Evolutionary conservation across 129 eudicot genomes (phyloP).

Genomic region (Daucus carota): DH1_v3.0 NC_030382.2:50574501-50575000

Average conservation of each 20-base stretch:
- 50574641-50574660: neutral
- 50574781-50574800: neutral
- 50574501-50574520: neutral
- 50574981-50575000: constrained; percentile 96
- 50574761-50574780: neutral
- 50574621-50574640: neutral
- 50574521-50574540: neutral
- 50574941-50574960: constrained; percentile 97
- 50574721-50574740: neutral
- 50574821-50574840: neutral
- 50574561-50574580: neutral
- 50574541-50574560: neutral
- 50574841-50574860: neutral
- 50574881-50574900: neutral
- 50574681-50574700: neutral
- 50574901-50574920: neutral
- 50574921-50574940: neutral
- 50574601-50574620: neutral
- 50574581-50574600: neutral
- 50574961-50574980: constrained; percentile 97
- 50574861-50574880: neutral
- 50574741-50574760: neutral
- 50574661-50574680: neutral
- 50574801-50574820: neutral
- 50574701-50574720: neutral